Evolutionary conservation across 2,329 filamentous ascomycete species (phyloP).

Genomic region (Microcyclosporella mali): DNA sequence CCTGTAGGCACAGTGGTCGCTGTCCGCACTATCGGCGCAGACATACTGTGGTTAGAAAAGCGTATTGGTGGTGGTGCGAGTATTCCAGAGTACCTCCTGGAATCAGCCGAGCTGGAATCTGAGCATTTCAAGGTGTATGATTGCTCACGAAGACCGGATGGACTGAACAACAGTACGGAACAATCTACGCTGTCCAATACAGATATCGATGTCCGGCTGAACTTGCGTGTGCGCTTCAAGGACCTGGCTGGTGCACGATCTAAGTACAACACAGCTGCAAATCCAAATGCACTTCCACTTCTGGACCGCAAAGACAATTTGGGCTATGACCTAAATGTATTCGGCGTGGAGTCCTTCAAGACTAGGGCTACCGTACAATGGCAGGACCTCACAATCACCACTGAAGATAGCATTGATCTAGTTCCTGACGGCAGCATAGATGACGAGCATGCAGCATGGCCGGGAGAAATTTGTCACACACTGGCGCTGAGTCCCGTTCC

Average conservation of each 20-base stretch:
- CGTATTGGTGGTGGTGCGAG: constrained; percentile 21
- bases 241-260: constrained; percentile 45
- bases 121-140: constrained; percentile 41
- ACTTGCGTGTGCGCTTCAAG: constrained; percentile 47
- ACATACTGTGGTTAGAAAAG: constrained; percentile 49
- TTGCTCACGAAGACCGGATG: constrained; percentile 21
- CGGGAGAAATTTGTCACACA: constrained; percentile 45
- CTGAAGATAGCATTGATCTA: constrained; percentile 41
- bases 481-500: constrained; percentile 18
- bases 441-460: constrained; percentile 52
- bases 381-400: constrained; percentile 51
- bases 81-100: constrained; percentile 25
- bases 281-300: constrained; percentile 38
- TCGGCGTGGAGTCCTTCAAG: constrained; percentile 44
- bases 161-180: not conserved
- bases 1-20: constrained; percentile 50
- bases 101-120: constrained; percentile 38
- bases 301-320: constrained; percentile 44
- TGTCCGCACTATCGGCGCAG: constrained; percentile 40
- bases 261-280: constrained; percentile 44
- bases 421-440: constrained; percentile 47
- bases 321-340: constrained; percentile 56
- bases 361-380: constrained; percentile 51
- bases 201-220: constrained; percentile 28
- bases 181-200: constrained; percentile 28